Base-by-base conservation (phyloP, 495 filamentous ascomycete genomes). In the Hypoxylon rickii region DNA sequence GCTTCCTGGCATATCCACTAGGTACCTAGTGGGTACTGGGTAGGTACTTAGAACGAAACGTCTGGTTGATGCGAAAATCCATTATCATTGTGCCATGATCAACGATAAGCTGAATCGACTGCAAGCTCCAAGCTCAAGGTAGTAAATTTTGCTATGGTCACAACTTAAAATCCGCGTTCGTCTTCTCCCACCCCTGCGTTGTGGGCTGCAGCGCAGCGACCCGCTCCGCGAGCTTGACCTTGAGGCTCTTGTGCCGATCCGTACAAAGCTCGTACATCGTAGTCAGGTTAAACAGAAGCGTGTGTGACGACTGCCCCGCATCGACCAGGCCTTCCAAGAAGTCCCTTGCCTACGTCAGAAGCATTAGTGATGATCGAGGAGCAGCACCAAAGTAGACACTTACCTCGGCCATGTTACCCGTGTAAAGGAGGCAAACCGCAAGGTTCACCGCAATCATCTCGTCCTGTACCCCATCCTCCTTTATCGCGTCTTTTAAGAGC, bases 211-310 rank as follows among this genome's bases (percentile, higher is more conserved):
- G 75, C 11, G 68, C 74, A 1, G 90, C 86, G 12, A 95, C 76
- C 22, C 76, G 80, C 64, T 89, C 87, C 6, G 88, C 84, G 17
- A 97, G 76, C 16, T 72, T 68, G 15, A 79, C 68, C 73, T 96
- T 97, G 62, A 86, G 68, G 12, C 76, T 76, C 40, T 77, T 72
- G n/a, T 87, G 78, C 53, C 79, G 79, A 50, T 97, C 92, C 1
- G 87, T 89, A 61, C 88, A 93, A 3, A 98, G 82, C 70, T 98
- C 94, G 66, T 96, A 98, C 59, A 96, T 81, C 0, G 94, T 97
- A 12, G 84, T 80, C 6, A 98, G 75, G 66, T 98, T 98, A 70
- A 97, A 98, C 1, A 90, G 79, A 13, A 95, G 67, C 7, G 87
- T 87, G 37, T 84, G 81, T 56, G 92, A 95, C 0, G 83, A 81